Base-by-base conservation (phyloP, 371 early-diverging fungal genomes). In the Mucor plumbeus region DNA sequence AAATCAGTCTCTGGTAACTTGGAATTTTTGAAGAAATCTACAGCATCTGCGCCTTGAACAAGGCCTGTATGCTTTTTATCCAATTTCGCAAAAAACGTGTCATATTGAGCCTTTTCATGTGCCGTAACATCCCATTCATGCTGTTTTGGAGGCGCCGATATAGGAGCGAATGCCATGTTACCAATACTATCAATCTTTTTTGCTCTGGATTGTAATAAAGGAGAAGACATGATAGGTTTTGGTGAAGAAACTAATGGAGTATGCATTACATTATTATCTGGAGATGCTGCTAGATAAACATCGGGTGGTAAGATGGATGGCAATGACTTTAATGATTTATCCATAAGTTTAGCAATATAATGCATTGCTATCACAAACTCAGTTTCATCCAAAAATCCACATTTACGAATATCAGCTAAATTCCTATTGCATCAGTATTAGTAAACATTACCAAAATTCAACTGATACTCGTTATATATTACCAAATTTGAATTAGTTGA, bases 1-100 rank as follows among this genome's bases (percentile, higher is more conserved):
- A 97, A 78, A 55, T 94, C 93, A 5, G 74, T 63, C 53, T 87
- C 87, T 7, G 89, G 82, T 38, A 97, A 77, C 0, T 93, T 92
- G 5, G 94, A 92, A 56, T 93, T 92, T n/a, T 85, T 85, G 72
- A 97, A 95, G 57, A 96, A 90, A 56, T 92, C 88, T n/a, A 88
- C 83, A 1, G 94, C 95, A 36, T 92, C 88, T 13, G 87, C 87
- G n/a, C 80, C 77, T 40, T 75, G 74, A n/a, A 84, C 61, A 26
- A 62, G 31, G 7, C 80, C 80, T 26, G 43, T 57, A 9, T 62
- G 58, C 13, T 57, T 41, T 13, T 67, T 71, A 73, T 96, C 97
- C 31, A 96, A 70, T 41, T 71, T 80, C 44, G 84, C 86, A 77
- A 95, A 97, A 68, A 85, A 90, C 43, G 77, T 73, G 63, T 89